Base-by-base conservation (phyloP, 2,329 filamentous ascomycete genomes). In the Aspergillus ochraceoroseus region DNA sequence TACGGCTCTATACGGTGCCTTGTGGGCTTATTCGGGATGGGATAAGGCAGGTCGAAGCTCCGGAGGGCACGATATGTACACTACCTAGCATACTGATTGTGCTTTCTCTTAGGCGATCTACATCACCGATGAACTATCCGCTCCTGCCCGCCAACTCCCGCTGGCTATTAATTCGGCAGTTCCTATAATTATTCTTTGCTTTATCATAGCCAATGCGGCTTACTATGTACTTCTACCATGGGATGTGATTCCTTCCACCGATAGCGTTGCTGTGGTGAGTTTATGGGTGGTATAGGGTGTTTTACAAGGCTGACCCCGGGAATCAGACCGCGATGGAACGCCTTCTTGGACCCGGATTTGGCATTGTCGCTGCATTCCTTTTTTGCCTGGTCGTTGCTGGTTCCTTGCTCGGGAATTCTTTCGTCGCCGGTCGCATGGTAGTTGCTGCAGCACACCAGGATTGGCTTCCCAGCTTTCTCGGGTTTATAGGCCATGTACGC, bases 31-130 rank as follows among this genome's bases (percentile, higher is more conserved):
- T 31, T 47, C 44, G 1, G 44, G 44, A 4, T 47, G 44, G 44
- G 44, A 47, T 17, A 47, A 47, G 38, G 44, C 18, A 28, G 5
- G 34, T 23, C 14, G 2, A 22, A 22, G 20, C 20, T 22, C 20
- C 5, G 20, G 20, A 22, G 20, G 20, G n/a, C n/a, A n/a, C n/a
- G n/a, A n/a, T n/a, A n/a, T n/a, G n/a, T n/a, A n/a, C n/a, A n/a
- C n/a, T n/a, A n/a, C n/a, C n/a, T n/a, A n/a, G n/a, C n/a, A n/a
- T n/a, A n/a, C n/a, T n/a, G n/a, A n/a, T n/a, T n/a, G n/a, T n/a
- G n/a, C n/a, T n/a, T n/a, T n/a, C n/a, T n/a, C n/a, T n/a, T n/a
- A 49, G 47, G 47, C 47, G 1, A 48, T 50, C 19, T 51, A 51
- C 6, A 37, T 51, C 29, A 44, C 35, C 1, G 46, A 46, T 13